Evolutionary conservation across 176 grass and related monocot species (phyloP), one percentile per base, ranked within the genome.

Genomic region (Avena atlantica): DNA sequence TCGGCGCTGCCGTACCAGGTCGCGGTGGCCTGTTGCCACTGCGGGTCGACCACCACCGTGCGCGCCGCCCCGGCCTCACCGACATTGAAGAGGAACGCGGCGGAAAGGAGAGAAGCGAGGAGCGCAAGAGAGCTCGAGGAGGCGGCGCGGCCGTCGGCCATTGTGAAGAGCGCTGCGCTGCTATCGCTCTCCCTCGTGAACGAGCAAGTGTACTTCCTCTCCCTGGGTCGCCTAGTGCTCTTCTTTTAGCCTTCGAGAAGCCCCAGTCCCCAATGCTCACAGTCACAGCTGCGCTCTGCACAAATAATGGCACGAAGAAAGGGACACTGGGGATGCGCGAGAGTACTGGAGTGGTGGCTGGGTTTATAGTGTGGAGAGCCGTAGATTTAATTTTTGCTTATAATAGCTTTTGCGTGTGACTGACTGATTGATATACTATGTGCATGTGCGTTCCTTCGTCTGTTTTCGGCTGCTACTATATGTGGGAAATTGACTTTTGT

Each of bases 1-100:
- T 99, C 92, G 24, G 94, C 31, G 81, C 90, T 88, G 37, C 97
- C 97, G 68, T 96, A 99, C 97, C 97, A 99, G 36, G 97, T 99
- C 42, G 97, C 97, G 34, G 90, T 96, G 27, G 97, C 97, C 19
- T 92, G 92, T 51, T 96, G 92, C 97, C 97, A 99, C 82, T 96
- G 87, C 52, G 87, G 89, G 90, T 96, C 97, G 63, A 86, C 85
- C 83, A 91, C 87, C 83, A 91, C 85, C 81, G 17, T 53, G 78
- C 78, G 84, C 34, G 69, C 89, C 51, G 76, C 70, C 10, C 89
- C 81, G 6, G 92, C 74, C 29, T 77, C 89, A 3, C 10, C 86
- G 25, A 70, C 62, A 2, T 57, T 9, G 69, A 83, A 44, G 88
- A 86, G 64, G 47, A 74, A 59, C 42, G 75, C 70, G 0, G 70